Base-by-base conservation (phyloP, 371 early-diverging fungal species). In the Circinella umbellata region DNA sequence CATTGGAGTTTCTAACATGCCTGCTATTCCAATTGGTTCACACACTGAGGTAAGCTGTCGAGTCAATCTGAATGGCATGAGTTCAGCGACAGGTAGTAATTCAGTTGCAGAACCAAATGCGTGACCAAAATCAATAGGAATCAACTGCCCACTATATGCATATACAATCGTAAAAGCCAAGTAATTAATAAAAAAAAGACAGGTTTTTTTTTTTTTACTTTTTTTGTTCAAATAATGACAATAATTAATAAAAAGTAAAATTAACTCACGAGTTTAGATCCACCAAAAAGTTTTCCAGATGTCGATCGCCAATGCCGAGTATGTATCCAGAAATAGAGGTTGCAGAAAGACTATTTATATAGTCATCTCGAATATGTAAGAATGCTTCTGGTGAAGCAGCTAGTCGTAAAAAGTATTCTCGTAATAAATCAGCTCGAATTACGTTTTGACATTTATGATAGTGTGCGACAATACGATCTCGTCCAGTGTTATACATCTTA, bases 81-180 rank as follows among this genome's bases (percentile, higher is more conserved):
- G 66, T 69, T 92, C 92, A 8, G 92, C 91, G 3, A 91, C 80
- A 8, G 90, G 87, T 0, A 90, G 74, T n/a, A 88, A 66, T 69
- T 91, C 90, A 0, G 92, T 88, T 5, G 91, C 91, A 0, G 90
- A 86, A 64, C 92, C 92, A 81, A 92, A 92, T 5, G 92, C 92
- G 71, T 91, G 88, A 0, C 92, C 92, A 72, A 92, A 92, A 77
- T 92, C 92, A 73, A 92, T 92, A 0, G 86, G 83, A 46, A 92
- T 73, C 35, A 92, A 67, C 17, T 79, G 76, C 1, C 92, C 92
- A 64, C 86, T 90, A 53, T 9, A 34, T 5, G 34, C 2, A 11
- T 14, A 47, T 20, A 54, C 11, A 35, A 15, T 42, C 6, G 3
- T 11, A 11, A 42, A 42, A 9, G 11, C 11, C 42, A 42, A 27